Evolutionary conservation across 2,329 filamentous ascomycete species (phyloP).

Genomic region (Aureobasidium sp.): DNA sequence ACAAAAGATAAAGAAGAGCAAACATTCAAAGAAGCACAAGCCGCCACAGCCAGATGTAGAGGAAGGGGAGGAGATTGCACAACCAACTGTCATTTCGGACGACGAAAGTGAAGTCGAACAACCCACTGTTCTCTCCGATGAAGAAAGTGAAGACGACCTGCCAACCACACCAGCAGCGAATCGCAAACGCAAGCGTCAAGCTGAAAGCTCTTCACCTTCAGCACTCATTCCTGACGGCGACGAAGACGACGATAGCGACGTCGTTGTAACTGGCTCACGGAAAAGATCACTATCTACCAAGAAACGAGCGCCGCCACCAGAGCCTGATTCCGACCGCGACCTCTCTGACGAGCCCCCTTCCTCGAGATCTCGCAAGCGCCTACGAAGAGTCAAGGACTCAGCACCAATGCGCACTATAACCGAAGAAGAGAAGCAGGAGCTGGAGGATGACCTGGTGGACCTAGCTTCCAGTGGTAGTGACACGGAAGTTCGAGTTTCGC

Average conservation of each 20-base stretch:
- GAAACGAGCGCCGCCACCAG: not conserved
- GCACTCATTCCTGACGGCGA: conserved; percentile 17
- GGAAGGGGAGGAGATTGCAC: not conserved
- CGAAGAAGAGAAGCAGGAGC: conserved; percentile 30
- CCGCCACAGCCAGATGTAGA: not conserved
- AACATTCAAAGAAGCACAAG: not conserved
- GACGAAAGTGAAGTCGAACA: not conserved
- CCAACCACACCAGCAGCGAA: conserved; percentile 14
- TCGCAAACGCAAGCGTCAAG: conserved; percentile 17
- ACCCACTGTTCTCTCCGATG: not conserved
- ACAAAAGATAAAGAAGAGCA: not conserved
- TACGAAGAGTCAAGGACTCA: conserved; percentile 1
- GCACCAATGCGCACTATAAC: conserved; percentile 18
- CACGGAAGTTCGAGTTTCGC: conserved; percentile 21
- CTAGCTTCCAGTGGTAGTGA: conserved; percentile 30
- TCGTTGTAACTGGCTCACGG: conserved; percentile 22
- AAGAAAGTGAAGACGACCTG: conserved; percentile 26
- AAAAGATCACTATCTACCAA: conserved; percentile 6
- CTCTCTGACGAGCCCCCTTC: conserved; percentile 3
- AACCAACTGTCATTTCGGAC: not conserved
- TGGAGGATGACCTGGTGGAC: conserved; percentile 42
- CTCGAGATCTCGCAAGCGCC: conserved; percentile 8
- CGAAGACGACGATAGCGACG: conserved; percentile 22
- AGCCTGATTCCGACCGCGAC: not conserved
- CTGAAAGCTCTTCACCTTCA: not conserved